Percentiles rank a stretch among this genome's conserved stretches.
These are phyloP conservation scores for Blastobotrys terrestris DNA, from an alignment of 805 yeast genomes.

Conservation along the genomic window DNA sequence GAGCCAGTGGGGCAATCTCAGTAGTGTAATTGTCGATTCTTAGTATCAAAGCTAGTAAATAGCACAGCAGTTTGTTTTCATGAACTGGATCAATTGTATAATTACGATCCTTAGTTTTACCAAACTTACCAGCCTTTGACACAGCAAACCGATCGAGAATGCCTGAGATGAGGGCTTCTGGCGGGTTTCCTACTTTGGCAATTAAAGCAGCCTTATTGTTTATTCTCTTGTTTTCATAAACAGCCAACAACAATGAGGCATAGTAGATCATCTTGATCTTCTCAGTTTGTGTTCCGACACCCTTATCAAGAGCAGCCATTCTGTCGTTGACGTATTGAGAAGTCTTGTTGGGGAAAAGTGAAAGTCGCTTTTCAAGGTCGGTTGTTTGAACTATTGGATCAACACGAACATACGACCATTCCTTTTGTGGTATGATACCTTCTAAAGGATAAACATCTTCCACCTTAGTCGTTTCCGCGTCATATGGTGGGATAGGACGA, in stretches of 20 bases:
- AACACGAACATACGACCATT: conserved; percentile 58
- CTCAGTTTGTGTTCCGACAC: conserved; percentile 40
- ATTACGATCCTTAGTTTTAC: conserved; percentile 69
- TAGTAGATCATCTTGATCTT: conserved; percentile 71
- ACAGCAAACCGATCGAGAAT: conserved; percentile 67
- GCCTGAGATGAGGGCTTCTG: conserved; percentile 67
- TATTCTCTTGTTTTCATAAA: conserved; percentile 65
- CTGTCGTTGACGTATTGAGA: conserved; percentile 52
- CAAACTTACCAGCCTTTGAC: conserved; percentile 49
- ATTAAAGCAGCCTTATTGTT: conserved; percentile 53
- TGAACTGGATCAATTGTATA: conserved; percentile 79
- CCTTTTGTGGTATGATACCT: conserved; percentile 62
- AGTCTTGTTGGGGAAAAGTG: conserved; percentile 54
- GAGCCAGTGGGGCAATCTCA: conserved; percentile 75
- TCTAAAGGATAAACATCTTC: conserved; percentile 76
- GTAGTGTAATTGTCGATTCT: conserved; percentile 71
- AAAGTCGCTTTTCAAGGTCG: conserved; percentile 45
- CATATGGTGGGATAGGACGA: conserved; percentile 77
- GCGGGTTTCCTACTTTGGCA: conserved; percentile 56
- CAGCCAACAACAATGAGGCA: conserved; percentile 71
- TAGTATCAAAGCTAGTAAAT: conserved; percentile 62
- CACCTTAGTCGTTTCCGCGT: conserved; percentile 72
- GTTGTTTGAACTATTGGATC: conserved; percentile 49
- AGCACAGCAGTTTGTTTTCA: conserved; percentile 82
- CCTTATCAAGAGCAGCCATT: conserved; percentile 18